Base-by-base conservation (phyloP, 305 asterid genomes). In the Ilex paraguariensis region DNA sequence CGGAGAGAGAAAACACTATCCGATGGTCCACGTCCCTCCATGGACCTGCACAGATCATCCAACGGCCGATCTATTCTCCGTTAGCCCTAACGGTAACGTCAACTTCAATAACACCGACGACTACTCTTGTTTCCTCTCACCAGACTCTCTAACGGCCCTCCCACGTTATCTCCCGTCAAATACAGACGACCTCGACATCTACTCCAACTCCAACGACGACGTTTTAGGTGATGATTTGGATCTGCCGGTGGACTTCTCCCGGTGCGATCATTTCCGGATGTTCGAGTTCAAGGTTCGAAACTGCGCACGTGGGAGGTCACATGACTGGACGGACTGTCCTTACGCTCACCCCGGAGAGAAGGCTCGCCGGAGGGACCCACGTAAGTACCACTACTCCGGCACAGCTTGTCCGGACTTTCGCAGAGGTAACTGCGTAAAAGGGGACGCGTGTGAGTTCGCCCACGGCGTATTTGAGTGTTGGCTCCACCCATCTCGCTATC, bases 401-500 rank as follows among this genome's bases (percentile, higher is more conserved):
- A 62, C 73, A 0, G 73, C 85, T 8, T 82, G 88, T 49, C 85
- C 88, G 2, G 85, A 82, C 10, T 82, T 74, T 32, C 79, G 88
- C 3, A 77, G 68, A 14, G 87, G 85, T 13, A 66, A 59, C 51
- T 82, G 88, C 51, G 59, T 36, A 17, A 77, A 71, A 31, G 81
- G 88, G 7, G 97, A 90, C 59, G 67, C 77, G 0, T 90, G 97
- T 56, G 95, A 90, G 79, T 83, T 59, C 65, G 79, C 97, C 0
- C 95, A 90, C 56, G 95, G 95, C 14, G 95, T 90, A 0, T 90
- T 90, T 48, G 95, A 87, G 87, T 85, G 95, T 57, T 87, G 97
- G 95, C 84, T 90, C 1, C 97, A 90, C 58, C 97, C 97, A 0
- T 81, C 87, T 28, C 84, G 94, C 58, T 90, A 90, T 16, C 84